These are phyloP conservation scores for Lithohypha guttulata DNA, from an alignment of 2,329 filamentous ascomycete genomes.

Conservation along the genomic window DNA sequence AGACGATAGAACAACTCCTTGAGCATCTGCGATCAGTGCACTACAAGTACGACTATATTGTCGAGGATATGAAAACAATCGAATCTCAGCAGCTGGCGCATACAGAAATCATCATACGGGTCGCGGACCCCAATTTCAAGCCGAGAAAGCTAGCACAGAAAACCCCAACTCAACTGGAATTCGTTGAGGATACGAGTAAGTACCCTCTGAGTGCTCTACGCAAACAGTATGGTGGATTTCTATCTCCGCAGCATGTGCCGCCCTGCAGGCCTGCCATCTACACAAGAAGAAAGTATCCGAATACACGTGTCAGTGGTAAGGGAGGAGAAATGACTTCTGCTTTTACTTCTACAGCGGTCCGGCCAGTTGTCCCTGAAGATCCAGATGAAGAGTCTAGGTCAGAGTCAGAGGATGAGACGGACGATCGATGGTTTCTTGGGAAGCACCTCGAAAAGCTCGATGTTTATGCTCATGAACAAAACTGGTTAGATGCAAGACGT, in stretches of 20 bases:
- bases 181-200: no score
- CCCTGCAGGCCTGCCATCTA: slow-evolving; percentile 13
- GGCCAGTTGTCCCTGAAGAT: slow-evolving; percentile 17
- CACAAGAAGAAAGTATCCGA: slow-evolving; percentile 13
- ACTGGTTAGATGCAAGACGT: slow-evolving; percentile 14
- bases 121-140: not conserved
- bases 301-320: slow-evolving; percentile 10
- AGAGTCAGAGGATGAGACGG: slow-evolving; percentile 22
- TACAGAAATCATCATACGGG: not conserved
- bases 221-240: slow-evolving; percentile 9
- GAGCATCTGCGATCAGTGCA: slow-evolving; percentile 19
- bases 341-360: slow-evolving; percentile 20
- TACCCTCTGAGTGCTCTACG: slow-evolving; percentile 1
- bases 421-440: slow-evolving; percentile 18
- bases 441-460: slow-evolving; percentile 19
- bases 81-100: not conserved
- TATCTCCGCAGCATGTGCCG: slow-evolving; percentile 12
- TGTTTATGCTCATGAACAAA: slow-evolving; percentile 10
- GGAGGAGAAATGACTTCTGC: slow-evolving; percentile 8
- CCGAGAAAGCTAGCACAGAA: not conserved
- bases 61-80: not conserved
- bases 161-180: slow-evolving; percentile 5
- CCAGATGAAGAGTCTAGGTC: slow-evolving; percentile 8
- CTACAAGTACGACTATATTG: slow-evolving; percentile 15
- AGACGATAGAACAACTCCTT: slow-evolving; percentile 14